Evolutionary conservation across 352 stramenopile genomes (phyloP).

Genomic region (Globisporangium viniferum): DNA sequence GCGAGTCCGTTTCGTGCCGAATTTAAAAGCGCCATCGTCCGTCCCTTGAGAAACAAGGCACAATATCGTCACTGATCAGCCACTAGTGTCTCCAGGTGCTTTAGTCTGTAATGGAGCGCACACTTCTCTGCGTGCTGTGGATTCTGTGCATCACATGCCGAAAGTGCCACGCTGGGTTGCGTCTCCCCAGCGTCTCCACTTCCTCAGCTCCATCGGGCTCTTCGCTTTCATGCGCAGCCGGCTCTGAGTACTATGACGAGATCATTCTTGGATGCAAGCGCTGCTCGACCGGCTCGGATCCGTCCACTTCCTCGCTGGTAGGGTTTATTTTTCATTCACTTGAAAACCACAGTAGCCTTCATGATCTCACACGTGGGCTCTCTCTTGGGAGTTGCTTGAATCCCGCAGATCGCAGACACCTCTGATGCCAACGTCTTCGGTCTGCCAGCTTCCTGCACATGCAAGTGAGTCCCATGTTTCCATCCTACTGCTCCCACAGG

Average conservation of each 20-base stretch:
- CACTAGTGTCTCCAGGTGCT: neutral
- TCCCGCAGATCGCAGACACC: slow-evolving; percentile 32
- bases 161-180: neutral
- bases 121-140: neutral
- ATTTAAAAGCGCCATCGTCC: neutral
- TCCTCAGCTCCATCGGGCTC: neutral
- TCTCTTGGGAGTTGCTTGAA: neutral
- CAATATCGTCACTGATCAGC: neutral
- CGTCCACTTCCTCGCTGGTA: slow-evolving; percentile 18
- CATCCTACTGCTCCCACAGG: neutral
- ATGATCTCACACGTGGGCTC: neutral
- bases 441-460: slow-evolving; percentile 37
- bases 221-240: slow-evolving; percentile 23
- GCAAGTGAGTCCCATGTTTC: slow-evolving; percentile 20
- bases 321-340: neutral
- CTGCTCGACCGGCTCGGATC: slow-evolving; percentile 36
- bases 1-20: neutral
- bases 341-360: neutral
- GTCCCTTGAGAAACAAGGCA: neutral
- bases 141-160: neutral
- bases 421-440: slow-evolving; percentile 20
- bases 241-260: slow-evolving; percentile 56
- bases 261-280: slow-evolving; percentile 50
- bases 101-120: neutral
- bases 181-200: neutral